Evolutionary conservation across 345 rosid species (phyloP).

Genomic region (Euclidium syriacum): DNA sequence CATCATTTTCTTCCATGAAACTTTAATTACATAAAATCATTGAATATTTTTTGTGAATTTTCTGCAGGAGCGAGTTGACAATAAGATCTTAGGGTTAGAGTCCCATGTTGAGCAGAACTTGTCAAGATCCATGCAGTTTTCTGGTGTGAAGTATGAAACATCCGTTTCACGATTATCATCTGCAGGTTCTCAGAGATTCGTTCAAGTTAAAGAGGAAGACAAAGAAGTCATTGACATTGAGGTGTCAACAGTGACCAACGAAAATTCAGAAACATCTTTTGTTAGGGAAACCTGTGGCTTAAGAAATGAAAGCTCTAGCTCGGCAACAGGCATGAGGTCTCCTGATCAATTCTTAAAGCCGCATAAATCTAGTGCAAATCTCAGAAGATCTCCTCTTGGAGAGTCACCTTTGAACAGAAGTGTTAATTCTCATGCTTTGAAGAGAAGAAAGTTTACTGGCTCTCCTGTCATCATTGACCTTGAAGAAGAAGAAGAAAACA

Average conservation of each 20-base stretch:
- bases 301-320: conserved; percentile 43
- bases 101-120: conserved; percentile 27
- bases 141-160: conserved; percentile 28
- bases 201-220: conserved; percentile 35
- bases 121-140: conserved; percentile 19
- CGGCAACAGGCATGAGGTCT: too few species aligned
- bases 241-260: conserved; percentile 36
- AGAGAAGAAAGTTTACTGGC: conserved; percentile 46
- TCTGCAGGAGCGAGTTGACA: conserved; percentile 28
- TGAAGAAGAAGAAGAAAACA: conserved; percentile 29
- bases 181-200: conserved; percentile 32
- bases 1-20: conserved; percentile 8
- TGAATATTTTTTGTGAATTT: conserved; percentile 1
- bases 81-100: conserved; percentile 18
- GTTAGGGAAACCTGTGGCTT: conserved; percentile 58
- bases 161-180: conserved; percentile 22
- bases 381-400: conserved; percentile 28
- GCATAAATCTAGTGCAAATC: conserved; percentile 33
- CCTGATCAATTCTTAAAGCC: too few species aligned
- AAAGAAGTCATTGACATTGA: conserved; percentile 50
- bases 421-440: conserved; percentile 60
- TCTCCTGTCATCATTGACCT: conserved; percentile 39
- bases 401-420: conserved; percentile 56
- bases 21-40: neutral
- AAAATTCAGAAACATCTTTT: conserved; percentile 45